A percentile compares a stretch with the other conserved stretches of the same genome.
Conservation (phyloP, 2,329 filamentous ascomycete genomes). For the Fonsecaea multimorphosa region DNA sequence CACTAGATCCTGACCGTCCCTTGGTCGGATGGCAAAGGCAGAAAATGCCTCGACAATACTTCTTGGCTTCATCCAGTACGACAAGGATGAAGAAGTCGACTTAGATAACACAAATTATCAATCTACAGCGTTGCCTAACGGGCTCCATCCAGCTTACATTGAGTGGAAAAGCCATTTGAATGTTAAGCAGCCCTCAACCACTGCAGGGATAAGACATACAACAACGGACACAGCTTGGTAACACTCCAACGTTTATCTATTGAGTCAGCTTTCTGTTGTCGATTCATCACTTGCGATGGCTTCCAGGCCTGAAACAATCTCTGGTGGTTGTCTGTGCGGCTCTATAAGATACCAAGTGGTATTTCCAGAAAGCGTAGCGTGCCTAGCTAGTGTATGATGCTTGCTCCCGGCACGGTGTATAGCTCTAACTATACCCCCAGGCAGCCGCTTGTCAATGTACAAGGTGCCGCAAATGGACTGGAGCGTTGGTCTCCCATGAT, state of each 20-base stretch:
- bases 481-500: constrained; percentile 28
- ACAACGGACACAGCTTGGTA: not conserved
- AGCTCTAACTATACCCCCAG: constrained; percentile 9
- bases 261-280: not conserved
- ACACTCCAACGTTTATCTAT: not conserved
- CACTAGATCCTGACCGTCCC: not conserved
- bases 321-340: constrained; percentile 32
- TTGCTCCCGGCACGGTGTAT: not conserved
- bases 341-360: constrained; percentile 29
- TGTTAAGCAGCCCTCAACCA: not conserved
- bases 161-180: not conserved
- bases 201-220: not conserved
- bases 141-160: not conserved
- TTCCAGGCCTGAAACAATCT: constrained; percentile 22
- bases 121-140: constrained; percentile 7
- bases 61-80: not conserved
- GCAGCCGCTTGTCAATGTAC: constrained; percentile 30
- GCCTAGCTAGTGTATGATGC: constrained; percentile 30
- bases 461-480: constrained; percentile 34
- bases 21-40: not conserved
- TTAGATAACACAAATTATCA: constrained; percentile 1
- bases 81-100: not conserved
- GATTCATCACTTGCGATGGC: constrained; percentile 15
- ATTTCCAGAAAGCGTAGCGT: constrained; percentile 21
- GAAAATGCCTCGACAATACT: not conserved